phyloP scores from a whole-genome alignment of 225 moss, liverwort and hornwort genomes.

The Marchantia paleacea region DNA sequence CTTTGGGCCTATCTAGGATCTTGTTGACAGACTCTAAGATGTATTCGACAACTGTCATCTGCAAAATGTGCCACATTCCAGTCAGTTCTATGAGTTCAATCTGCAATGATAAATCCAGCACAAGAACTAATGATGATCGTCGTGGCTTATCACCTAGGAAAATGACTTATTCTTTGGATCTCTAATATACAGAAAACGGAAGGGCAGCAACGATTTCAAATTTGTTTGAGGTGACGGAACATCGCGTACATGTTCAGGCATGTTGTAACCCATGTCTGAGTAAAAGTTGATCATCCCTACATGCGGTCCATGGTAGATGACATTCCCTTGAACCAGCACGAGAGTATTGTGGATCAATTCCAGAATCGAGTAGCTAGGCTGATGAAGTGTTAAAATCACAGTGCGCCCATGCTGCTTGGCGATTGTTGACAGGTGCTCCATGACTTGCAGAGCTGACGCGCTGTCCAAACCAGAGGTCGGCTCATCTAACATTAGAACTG shows the following conservation, averaged over 20 bases:
- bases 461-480: conserved; percentile 44
- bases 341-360: conserved; percentile 38
- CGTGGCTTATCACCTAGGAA: no score
- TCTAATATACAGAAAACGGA: neutral
- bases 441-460: conserved; percentile 38
- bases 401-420: conserved; percentile 44
- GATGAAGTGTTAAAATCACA: conserved; percentile 40
- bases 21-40: conserved; percentile 33
- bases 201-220: neutral
- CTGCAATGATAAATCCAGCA: neutral
- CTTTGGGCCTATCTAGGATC: conserved; percentile 33
- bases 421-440: conserved; percentile 35
- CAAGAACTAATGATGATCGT: neutral
- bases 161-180: neutral
- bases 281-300: conserved; percentile 40
- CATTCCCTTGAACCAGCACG: conserved; percentile 42
- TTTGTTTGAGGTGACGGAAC: neutral
- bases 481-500: conserved; percentile 40
- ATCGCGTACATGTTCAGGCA: conserved; percentile 44
- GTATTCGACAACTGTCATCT: conserved; percentile 48
- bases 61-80: neutral
- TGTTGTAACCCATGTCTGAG: conserved; percentile 35
- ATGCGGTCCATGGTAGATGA: conserved; percentile 43
- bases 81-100: neutral
- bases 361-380: conserved; percentile 38